Evolutionary conservation across 768 basidiomycete genomes (phyloP).

Genomic region (Pholiota microspora): DNA sequence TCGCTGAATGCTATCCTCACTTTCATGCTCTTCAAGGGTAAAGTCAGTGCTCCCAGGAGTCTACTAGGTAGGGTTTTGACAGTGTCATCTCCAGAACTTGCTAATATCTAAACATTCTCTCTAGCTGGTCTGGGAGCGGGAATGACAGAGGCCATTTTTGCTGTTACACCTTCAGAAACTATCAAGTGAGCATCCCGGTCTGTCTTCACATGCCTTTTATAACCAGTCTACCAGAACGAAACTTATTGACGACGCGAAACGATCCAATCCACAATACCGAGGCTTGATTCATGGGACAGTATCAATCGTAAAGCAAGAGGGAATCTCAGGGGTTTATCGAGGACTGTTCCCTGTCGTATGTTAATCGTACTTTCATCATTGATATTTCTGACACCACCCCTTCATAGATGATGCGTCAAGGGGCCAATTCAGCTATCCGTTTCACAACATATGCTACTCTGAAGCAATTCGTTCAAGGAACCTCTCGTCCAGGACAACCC

Average conservation of each 20-base stretch:
- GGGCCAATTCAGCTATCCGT: constrained; percentile 93
- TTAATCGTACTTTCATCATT: constrained; percentile 12
- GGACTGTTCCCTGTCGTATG: constrained; percentile 92
- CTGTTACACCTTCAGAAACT: constrained; percentile 96
- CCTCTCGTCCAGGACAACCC: constrained; percentile 76
- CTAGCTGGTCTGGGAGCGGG: constrained; percentile 83
- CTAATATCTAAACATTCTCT: background rate
- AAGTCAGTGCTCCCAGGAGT: constrained; percentile 84
- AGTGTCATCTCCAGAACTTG: background rate
- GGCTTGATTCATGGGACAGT: constrained; percentile 85
- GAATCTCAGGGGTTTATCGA: constrained; percentile 80
- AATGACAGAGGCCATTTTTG: constrained; percentile 88
- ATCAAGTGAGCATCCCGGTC: constrained; percentile 72
- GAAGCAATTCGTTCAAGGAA: constrained; percentile 90
- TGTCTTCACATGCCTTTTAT: background rate
- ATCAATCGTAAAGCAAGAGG: constrained; percentile 82
- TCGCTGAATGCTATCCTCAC: background rate
- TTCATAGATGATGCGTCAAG: constrained; percentile 91
- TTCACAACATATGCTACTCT: constrained; percentile 95
- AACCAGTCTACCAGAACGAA: constrained; percentile 67
- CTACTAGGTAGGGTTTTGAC: constrained; percentile 55
- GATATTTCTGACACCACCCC: background rate
- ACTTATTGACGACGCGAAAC: constrained; percentile 91
- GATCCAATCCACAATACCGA: constrained; percentile 78
- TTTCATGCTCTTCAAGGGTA: constrained; percentile 55